Conservation (phyloP, 805 yeast species). For the Candida cerambycidarum region DNA sequence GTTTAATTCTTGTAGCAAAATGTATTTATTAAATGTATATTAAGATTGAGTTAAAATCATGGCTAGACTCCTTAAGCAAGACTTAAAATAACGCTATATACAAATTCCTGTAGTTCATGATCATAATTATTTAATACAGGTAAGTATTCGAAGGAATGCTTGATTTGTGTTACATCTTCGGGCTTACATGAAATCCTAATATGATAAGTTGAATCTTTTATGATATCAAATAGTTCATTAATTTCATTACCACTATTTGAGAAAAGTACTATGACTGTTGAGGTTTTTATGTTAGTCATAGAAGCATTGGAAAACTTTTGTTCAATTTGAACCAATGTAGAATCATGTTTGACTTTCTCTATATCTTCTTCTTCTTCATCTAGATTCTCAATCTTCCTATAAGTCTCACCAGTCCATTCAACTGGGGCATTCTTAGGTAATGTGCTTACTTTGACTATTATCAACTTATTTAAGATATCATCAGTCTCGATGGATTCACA, state of each 20-base stretch:
- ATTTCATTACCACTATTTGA: constrained; percentile 15
- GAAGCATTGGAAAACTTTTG: constrained; percentile 1
- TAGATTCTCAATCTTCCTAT: constrained; percentile 37
- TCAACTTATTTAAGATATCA: constrained; percentile 26
- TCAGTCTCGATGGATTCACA: constrained; percentile 19
- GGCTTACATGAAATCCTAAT: constrained; percentile 9
- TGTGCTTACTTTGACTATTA: constrained; percentile 53
- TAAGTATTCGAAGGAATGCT: constrained; percentile 14
- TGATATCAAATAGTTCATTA: constrained; percentile 9
- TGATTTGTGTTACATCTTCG: constrained; percentile 3
- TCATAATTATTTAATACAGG: constrained; percentile 18
- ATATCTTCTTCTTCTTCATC: constrained; percentile 35
- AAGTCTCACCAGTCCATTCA: constrained; percentile 74
- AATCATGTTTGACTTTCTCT: constrained; percentile 1
- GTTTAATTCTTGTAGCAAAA: neutral
- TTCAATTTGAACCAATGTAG: neutral
- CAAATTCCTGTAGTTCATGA: constrained; percentile 13
- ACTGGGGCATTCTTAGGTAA: constrained; percentile 65
- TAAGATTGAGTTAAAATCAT: constrained; percentile 8
- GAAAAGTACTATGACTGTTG: constrained; percentile 10
- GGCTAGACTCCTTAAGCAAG: no score
- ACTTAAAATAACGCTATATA: constrained; percentile 18
- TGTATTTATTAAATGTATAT: neutral
- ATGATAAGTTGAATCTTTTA: neutral
- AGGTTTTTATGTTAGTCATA: neutral